phyloP scores from a whole-genome alignment of 2,329 filamentous ascomycete genomes.

The Aspergillus udagawae region DNA sequence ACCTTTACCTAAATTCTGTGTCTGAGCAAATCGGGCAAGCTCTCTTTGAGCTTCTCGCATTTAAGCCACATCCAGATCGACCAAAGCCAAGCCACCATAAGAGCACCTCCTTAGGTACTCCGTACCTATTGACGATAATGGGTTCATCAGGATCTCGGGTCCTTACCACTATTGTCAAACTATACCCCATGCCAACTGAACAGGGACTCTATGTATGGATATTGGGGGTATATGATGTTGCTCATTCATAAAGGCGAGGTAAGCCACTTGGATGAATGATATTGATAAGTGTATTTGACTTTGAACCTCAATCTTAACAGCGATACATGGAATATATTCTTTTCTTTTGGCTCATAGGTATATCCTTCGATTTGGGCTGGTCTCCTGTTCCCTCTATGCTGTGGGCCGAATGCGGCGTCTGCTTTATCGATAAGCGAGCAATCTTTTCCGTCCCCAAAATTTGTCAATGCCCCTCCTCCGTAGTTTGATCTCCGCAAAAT shows the following conservation, averaged over 20 bases:
- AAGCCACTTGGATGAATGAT: not conserved
- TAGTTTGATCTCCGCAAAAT: conserved; percentile 7
- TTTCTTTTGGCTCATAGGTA: not conserved
- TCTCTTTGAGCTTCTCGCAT: not conserved
- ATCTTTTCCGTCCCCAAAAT: conserved; percentile 27
- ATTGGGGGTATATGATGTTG: not conserved
- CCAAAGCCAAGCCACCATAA: not conserved
- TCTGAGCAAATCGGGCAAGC: not conserved
- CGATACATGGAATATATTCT: not conserved
- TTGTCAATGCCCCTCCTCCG: conserved; percentile 19
- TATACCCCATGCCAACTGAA: not conserved
- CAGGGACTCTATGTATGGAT: not conserved
- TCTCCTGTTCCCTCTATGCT: not conserved
- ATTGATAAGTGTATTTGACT: not conserved
- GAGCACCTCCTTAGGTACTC: not conserved
- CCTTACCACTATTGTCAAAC: not conserved
- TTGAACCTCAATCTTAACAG: not conserved
- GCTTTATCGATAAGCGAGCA: conserved; percentile 38
- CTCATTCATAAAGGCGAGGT: not conserved
- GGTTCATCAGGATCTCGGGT: not conserved
- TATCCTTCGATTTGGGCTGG: not conserved
- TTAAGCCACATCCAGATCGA: not conserved
- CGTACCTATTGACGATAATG: not conserved
- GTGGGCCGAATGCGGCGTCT: conserved; percentile 28
- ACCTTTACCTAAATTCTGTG: not conserved